Base-by-base conservation (phyloP, 2,329 filamentous ascomycete genomes). In the Tolypocladium guangdongense region DNA sequence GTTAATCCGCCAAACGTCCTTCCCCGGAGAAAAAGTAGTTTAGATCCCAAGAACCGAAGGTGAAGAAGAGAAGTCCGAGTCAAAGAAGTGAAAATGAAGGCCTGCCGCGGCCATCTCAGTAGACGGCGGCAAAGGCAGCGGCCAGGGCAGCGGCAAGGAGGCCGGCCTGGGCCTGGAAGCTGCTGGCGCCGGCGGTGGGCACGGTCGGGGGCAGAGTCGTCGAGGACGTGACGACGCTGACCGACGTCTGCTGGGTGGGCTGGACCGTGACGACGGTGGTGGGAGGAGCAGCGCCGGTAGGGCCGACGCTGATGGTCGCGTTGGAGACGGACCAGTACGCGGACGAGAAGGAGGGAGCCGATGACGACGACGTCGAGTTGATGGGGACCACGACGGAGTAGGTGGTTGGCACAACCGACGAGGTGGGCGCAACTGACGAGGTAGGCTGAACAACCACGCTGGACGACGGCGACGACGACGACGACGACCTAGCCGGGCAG, bases 71-170 rank as follows among this genome's bases (percentile, higher is more conserved):
- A 53, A 47, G 33, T 43, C 10, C 22, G 5, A 46, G 20, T 4
- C 4, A 20, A 20, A 18, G 7, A 32, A 12, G 43, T 46, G 18
- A 47, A 47, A 18, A 2, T 8, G 4, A 47, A 8, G n/a, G 18
- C 3, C 12, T 32, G 18, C 10, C 14, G 27, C 27, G 12, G 27
- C 43, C 27, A 32, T n/a, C 53, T 57, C 68, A 70, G 58, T 60
- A 64, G 54, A 73, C 67, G 53, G 69, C 68, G 50, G 74, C 54
- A 55, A 68, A 72, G 37, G 69, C 71, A 32, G 69, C 67, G 52
- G 43, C 51, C 33, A 76, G 55, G 38, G 67, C 68, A 41, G 65
- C 66, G 37, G 70, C 68, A 47, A 76, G 57, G 53, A 75, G 56
- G 48, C 72, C 71, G 56, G 68, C 68, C 59, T 72, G 68, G 56